phyloP scores from a whole-genome alignment of 2,329 filamentous ascomycete species.

The Decorospora gaudefroyi region DNA sequence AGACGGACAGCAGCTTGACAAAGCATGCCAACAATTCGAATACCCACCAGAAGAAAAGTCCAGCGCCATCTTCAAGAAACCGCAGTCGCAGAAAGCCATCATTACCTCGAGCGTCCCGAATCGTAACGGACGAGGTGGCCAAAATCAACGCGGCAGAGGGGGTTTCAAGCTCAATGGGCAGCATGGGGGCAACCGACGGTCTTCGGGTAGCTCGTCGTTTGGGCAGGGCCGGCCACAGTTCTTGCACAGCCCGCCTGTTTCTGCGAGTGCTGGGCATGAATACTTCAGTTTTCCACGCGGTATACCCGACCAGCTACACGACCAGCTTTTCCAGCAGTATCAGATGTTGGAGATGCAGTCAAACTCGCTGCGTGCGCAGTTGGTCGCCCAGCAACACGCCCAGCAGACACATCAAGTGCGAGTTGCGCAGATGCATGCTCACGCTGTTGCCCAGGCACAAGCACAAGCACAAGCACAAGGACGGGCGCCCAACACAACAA shows the following conservation, averaged over 20 bases:
- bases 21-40: conserved; percentile 85
- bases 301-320: conserved; percentile 52
- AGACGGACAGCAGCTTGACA: conserved; percentile 71
- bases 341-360: conserved; percentile 53
- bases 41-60: conserved; percentile 79
- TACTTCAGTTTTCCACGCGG: conserved; percentile 51
- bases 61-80: conserved; percentile 57
- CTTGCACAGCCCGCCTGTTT: conserved; percentile 52
- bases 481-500: conserved; percentile 40
- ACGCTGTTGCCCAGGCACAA: conserved; percentile 46
- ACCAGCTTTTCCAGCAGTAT: conserved; percentile 56
- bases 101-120: conserved; percentile 56
- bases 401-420: conserved; percentile 48
- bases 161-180: conserved; percentile 57
- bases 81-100: conserved; percentile 58
- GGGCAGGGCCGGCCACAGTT: conserved; percentile 47
- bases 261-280: conserved; percentile 44
- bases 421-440: conserved; percentile 45
- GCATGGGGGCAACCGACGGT: conserved; percentile 53
- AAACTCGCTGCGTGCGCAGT: conserved; percentile 43
- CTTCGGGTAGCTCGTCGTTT: conserved; percentile 61
- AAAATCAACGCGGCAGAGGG: conserved; percentile 50
- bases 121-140: conserved; percentile 54
- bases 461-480: conserved; percentile 46
- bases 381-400: conserved; percentile 45